phyloP scores from a whole-genome alignment of 2,329 filamentous ascomycete species.

The Paraphoma chrysanthemicola region DNA sequence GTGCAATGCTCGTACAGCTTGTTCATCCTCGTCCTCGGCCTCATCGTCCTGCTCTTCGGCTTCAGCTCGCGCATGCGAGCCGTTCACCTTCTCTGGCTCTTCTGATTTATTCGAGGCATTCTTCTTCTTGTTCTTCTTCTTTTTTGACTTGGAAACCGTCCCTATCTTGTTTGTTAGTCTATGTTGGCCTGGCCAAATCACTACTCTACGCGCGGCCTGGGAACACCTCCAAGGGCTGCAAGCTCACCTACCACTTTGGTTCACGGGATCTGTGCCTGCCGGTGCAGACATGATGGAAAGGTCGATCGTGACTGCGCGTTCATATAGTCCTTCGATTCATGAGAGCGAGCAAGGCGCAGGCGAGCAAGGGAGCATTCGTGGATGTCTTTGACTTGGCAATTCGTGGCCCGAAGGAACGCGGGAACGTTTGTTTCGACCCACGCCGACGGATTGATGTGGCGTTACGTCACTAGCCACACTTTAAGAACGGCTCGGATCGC shows the following conservation, averaged over 20 bases:
- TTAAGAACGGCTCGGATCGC: neutral
- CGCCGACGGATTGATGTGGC: conserved; percentile 24
- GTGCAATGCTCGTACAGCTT: conserved; percentile 25
- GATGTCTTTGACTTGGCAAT: conserved; percentile 43
- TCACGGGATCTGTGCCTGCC: conserved; percentile 35
- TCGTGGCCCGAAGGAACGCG: conserved; percentile 45
- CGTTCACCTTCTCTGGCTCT: conserved; percentile 35
- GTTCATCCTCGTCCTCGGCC: conserved; percentile 44
- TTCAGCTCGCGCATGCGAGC: conserved; percentile 27
- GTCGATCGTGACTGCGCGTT: conserved; percentile 8
- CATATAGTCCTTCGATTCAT: neutral
- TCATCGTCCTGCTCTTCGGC: conserved; percentile 39
- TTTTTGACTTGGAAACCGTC: conserved; percentile 44
- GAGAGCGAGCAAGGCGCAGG: conserved; percentile 7
- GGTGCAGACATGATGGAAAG: conserved; percentile 37
- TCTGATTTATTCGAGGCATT: conserved; percentile 31
- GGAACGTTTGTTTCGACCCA: conserved; percentile 35
- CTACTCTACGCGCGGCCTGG: no score
- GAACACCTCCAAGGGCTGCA: conserved; percentile 16
- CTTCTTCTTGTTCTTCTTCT: conserved; percentile 52
- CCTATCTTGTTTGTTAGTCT: conserved; percentile 25
- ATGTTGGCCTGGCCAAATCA: neutral
- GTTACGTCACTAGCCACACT: conserved; percentile 33
- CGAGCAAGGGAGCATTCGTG: conserved; percentile 30
- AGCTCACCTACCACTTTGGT: conserved; percentile 46